Conservation (phyloP, 768 basidiomycete species). For the Tylopilus sp. region DNA sequence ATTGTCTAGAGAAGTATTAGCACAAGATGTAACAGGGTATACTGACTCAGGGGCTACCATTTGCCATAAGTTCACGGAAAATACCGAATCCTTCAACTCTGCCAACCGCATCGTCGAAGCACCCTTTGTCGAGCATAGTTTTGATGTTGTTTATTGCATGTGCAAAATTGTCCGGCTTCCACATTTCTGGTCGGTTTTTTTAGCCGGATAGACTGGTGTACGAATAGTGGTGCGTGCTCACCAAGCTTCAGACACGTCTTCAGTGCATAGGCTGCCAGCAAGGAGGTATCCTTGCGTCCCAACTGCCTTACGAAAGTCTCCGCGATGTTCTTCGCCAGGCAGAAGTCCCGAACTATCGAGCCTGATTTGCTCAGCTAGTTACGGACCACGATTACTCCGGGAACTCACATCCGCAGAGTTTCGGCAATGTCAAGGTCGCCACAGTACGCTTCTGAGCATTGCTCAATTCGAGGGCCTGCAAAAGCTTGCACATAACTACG, state of each 20-base stretch:
- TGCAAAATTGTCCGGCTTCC: neutral
- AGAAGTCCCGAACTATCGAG: neutral
- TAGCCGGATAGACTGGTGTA: neutral
- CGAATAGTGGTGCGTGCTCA: neutral
- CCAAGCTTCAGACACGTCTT: neutral
- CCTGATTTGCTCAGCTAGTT: neutral
- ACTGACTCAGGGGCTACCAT: neutral
- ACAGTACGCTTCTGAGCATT: neutral
- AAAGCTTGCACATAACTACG: neutral
- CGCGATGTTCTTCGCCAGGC: neutral
- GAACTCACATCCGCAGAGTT: slow-evolving; percentile 5
- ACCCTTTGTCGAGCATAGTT: slow-evolving; percentile 9
- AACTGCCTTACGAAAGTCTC: neutral
- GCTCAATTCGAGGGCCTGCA: neutral
- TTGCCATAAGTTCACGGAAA: neutral
- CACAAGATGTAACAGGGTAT: neutral
- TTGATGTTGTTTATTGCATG: neutral
- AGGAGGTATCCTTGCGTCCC: neutral
- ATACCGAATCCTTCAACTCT: slow-evolving; percentile 5
- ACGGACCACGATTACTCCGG: neutral
- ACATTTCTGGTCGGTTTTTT: neutral
- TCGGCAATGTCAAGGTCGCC: slow-evolving; percentile 9
- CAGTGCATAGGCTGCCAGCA: slow-evolving; percentile 11
- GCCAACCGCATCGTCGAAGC: slow-evolving; percentile 13
- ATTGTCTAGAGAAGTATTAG: neutral